These are phyloP conservation scores for Phytopythium helicoides DNA, from an alignment of 352 stramenopile species.

Conservation along the genomic window DNA sequence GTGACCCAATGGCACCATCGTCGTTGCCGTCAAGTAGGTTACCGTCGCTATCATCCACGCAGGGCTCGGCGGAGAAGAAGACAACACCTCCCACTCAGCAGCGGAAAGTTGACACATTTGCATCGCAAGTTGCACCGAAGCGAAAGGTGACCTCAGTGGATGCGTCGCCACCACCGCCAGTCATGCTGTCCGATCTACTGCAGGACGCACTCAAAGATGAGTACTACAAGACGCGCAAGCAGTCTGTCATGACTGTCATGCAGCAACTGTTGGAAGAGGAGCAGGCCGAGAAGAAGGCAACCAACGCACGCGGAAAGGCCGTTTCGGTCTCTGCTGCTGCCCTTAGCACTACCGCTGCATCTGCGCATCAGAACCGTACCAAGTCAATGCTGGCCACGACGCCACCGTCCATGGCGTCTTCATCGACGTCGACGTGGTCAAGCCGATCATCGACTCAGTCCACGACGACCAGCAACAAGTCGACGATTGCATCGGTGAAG, in stretches of 20 bases:
- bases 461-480: background rate
- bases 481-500: background rate
- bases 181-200: conserved; percentile 9
- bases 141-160: background rate
- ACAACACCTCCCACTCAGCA: background rate
- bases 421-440: background rate
- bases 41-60: background rate
- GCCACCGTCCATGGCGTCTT: background rate
- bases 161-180: background rate
- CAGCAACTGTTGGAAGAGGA: conserved; percentile 53
- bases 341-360: conserved; percentile 8
- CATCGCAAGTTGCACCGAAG: background rate
- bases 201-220: conserved; percentile 26
- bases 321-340: background rate
- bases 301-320: conserved; percentile 20
- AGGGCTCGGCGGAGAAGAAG: background rate
- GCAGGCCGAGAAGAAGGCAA: conserved; percentile 13
- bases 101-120: background rate
- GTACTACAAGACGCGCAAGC: conserved; percentile 23
- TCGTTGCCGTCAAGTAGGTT: background rate
- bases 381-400: background rate
- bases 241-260: conserved; percentile 58
- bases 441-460: background rate
- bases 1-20: background rate
- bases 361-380: background rate